A percentile compares a stretch with the other conserved stretches of the same genome.
Conservation (phyloP, 2,329 filamentous ascomycete genomes). For the Fusarium acutatum region DNA sequence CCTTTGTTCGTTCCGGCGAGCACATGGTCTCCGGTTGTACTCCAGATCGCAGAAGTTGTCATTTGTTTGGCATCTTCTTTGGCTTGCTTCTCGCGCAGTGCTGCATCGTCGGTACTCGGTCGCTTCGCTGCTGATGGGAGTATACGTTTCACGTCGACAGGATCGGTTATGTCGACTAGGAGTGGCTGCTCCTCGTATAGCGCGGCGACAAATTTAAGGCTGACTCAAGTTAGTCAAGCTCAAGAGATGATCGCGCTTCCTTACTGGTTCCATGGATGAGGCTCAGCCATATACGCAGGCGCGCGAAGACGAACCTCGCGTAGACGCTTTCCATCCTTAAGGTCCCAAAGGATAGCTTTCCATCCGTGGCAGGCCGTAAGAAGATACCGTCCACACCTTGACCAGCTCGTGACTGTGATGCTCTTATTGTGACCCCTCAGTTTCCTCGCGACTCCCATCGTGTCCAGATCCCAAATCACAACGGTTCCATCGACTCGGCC, state of each 20-base stretch:
- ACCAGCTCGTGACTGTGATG: slow-evolving; percentile 96
- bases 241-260: slow-evolving; percentile 9
- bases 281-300: slow-evolving; percentile 93
- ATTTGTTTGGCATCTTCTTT: slow-evolving; percentile 94
- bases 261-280: slow-evolving; percentile 90
- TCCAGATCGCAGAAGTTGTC: slow-evolving; percentile 92
- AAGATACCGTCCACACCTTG: slow-evolving; percentile 87
- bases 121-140: slow-evolving; percentile 86
- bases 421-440: slow-evolving; percentile 91
- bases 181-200: slow-evolving; percentile 93
- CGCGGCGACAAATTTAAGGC: slow-evolving; percentile 86
- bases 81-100: slow-evolving; percentile 81
- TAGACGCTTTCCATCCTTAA: slow-evolving; percentile 73
- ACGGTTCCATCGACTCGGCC: slow-evolving; percentile 94
- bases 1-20: slow-evolving; percentile 94
- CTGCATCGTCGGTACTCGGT: slow-evolving; percentile 72
- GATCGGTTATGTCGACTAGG: slow-evolving; percentile 80
- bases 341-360: slow-evolving; percentile 96
- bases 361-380: slow-evolving; percentile 95
- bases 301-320: slow-evolving; percentile 91
- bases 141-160: slow-evolving; percentile 76
- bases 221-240: slow-evolving; percentile 34
- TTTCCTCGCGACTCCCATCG: slow-evolving; percentile 94
- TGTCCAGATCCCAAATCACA: slow-evolving; percentile 96
- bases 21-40: slow-evolving; percentile 84